Evolutionary conservation across 2,329 filamentous ascomycete species (phyloP), one percentile per base, ranked within the genome.

Genomic region (Trichoderma atrobrunneum): DNA sequence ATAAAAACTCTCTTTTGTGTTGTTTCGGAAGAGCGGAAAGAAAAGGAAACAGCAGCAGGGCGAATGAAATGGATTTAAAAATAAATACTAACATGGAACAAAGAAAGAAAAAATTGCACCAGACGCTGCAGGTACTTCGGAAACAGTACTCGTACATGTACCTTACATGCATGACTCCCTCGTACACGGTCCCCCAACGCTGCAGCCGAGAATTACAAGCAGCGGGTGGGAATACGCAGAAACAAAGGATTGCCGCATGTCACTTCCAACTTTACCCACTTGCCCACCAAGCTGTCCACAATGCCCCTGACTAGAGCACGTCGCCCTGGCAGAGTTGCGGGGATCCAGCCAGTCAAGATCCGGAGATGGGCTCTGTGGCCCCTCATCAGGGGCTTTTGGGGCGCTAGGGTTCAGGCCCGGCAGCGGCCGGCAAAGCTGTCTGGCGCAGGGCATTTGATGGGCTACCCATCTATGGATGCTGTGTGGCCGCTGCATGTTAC

Each of bases 221-320:
- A 63, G 26, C 32, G 28, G 12, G 24, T 66, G 32, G 65, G 43
- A 24, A 24, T 34, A 32, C 34, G 39, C 36, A 26, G 43, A 18
- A 18, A 43, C 39, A 43, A 43, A 70, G 67, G 57, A 70, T 65
- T 71, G 69, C 69, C 69, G 54, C 61, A 66, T 59, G 54, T 36
- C 69, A 48, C 39, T 43, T 43, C 16, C 39, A 43, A 43, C 39
- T n/a, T 24, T 65, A 32, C 43, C 69, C 69, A 66, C 26, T 26
- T 26, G 26, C 26, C 26, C 26, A 26, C 26, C 64, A 56, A 60
- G 16, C 10, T 65, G 36, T 26, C 69, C 69, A 71, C 64, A 39
- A 60, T 69, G 65, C 72, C 72, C 72, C 72, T 72, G 72, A 72
- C 72, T 66, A 70, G 61, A 70, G 60, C 65, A 39, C 36, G 63